phyloP scores from a whole-genome alignment of 2,329 filamentous ascomycete genomes.

The Fusarium buxicola region DNA sequence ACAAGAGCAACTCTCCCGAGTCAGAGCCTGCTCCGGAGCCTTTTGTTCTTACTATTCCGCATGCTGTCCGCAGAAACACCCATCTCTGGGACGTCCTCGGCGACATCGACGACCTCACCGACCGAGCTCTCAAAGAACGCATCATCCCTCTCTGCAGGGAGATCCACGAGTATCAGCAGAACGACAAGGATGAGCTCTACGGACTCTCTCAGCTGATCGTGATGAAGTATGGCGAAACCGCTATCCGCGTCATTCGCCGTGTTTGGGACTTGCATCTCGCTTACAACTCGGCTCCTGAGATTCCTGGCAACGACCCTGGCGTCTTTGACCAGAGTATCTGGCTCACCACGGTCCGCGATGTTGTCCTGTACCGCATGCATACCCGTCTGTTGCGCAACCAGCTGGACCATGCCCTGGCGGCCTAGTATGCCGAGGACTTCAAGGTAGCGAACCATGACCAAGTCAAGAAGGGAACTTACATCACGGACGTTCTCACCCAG shows the following conservation, averaged over 20 bases:
- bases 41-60: conserved; percentile 23
- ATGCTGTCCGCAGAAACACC: conserved; percentile 21
- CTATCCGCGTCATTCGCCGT: conserved; percentile 30
- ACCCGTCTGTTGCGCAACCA: conserved; percentile 24
- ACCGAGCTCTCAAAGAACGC: conserved; percentile 15
- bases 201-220: conserved; percentile 34
- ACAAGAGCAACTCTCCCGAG: not conserved
- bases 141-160: conserved; percentile 28
- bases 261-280: conserved; percentile 38
- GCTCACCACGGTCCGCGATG: conserved; percentile 17
- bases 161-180: conserved; percentile 20
- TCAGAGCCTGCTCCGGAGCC: conserved; percentile 1
- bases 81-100: conserved; percentile 21
- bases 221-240: conserved; percentile 36
- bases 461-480: conserved; percentile 2
- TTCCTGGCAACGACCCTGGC: conserved; percentile 19
- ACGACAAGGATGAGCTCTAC: conserved; percentile 21
- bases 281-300: conserved; percentile 21
- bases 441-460: conserved; percentile 12
- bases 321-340: conserved; percentile 24
- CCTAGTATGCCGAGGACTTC: conserved; percentile 38
- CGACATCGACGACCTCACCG: conserved; percentile 10
- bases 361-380: conserved; percentile 28
- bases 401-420: conserved; percentile 28
- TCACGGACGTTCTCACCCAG: conserved; percentile 24